These are phyloP conservation scores for Kernera saxatilis DNA, from an alignment of 345 rosid genomes.

Conservation along the genomic window DNA sequence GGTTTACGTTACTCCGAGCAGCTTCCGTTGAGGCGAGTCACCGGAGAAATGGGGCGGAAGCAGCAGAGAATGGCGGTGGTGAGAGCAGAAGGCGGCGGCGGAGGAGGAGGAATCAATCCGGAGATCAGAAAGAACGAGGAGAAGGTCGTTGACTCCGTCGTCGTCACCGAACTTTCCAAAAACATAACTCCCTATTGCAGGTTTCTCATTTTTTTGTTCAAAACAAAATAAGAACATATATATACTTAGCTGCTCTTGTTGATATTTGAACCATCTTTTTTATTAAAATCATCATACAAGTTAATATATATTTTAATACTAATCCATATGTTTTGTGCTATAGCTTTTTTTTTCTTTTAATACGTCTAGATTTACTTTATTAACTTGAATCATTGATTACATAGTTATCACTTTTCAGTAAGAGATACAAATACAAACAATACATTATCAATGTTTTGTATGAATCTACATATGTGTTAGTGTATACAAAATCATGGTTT, in stretches of 20 bases:
- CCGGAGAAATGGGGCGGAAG: slow-evolving; percentile 8
- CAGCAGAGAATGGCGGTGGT: slow-evolving; percentile 42
- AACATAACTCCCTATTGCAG: slow-evolving; percentile 84
- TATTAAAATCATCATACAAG: neutral
- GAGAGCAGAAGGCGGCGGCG: slow-evolving; percentile 57
- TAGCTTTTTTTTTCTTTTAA: no score
- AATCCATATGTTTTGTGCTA: neutral
- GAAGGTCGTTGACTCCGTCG: slow-evolving; percentile 78
- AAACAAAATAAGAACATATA: neutral
- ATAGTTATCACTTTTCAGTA: no score
- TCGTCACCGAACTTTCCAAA: slow-evolving; percentile 71
- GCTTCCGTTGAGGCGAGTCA: slow-evolving; percentile 10
- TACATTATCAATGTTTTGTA: no score
- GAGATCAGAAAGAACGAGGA: slow-evolving; percentile 79
- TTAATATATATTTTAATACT: neutral
- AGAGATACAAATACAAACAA: no score
- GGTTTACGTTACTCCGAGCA: slow-evolving; percentile 32
- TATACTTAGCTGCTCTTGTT: neutral
- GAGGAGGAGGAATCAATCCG: slow-evolving; percentile 56
- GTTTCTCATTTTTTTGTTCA: slow-evolving; percentile 24
- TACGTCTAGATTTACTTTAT: no score
- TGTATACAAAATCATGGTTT: no score
- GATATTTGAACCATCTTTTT: neutral
- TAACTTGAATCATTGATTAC: no score
- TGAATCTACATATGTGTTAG: no score